A percentile compares a stretch with the other conserved stretches of the same genome.
Evolutionary conservation across 2,329 filamentous ascomycete species (phyloP).

Genomic region (Claviceps paspali): DNA sequence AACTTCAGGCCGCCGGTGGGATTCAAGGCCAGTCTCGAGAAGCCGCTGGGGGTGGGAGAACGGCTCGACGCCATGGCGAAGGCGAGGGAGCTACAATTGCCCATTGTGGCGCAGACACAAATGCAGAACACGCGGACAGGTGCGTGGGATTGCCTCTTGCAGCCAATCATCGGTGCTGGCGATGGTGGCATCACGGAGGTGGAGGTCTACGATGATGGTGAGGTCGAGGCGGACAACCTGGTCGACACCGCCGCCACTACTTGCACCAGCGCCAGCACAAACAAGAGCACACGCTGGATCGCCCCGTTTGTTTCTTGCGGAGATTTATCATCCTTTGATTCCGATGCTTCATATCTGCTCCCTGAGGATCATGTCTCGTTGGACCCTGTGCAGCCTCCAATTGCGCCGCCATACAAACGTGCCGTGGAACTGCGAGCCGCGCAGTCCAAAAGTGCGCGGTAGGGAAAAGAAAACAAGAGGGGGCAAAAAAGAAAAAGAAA

Average conservation of each 20-base stretch:
- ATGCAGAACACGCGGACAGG: constrained; percentile 31
- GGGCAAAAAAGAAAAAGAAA: neutral
- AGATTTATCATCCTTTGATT: constrained; percentile 86
- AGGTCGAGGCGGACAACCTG: constrained; percentile 11
- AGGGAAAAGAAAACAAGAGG: neutral
- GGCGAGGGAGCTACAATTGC: constrained; percentile 23
- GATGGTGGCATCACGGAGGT: constrained; percentile 28
- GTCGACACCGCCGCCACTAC: constrained; percentile 20
- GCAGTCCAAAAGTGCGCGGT: constrained; percentile 14
- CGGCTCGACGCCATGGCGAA: constrained; percentile 35
- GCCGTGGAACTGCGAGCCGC: constrained; percentile 57
- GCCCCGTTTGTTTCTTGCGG: constrained; percentile 95
- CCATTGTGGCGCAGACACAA: constrained; percentile 24
- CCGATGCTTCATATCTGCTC: constrained; percentile 83
- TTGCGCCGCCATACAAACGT: constrained; percentile 84
- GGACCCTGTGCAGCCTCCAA: constrained; percentile 88
- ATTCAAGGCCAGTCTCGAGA: constrained; percentile 61
- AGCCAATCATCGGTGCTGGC: constrained; percentile 8
- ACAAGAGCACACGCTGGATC: constrained; percentile 55
- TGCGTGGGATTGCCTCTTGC: constrained; percentile 24
- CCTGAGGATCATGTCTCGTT: constrained; percentile 76
- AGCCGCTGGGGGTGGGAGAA: constrained; percentile 53
- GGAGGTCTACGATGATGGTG: constrained; percentile 30
- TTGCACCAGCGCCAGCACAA: constrained; percentile 7
- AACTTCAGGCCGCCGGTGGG: constrained; percentile 69